Evolutionary conservation across 441 rosid genomes (phyloP).

Genomic region (Omphalea diandra): DNA sequence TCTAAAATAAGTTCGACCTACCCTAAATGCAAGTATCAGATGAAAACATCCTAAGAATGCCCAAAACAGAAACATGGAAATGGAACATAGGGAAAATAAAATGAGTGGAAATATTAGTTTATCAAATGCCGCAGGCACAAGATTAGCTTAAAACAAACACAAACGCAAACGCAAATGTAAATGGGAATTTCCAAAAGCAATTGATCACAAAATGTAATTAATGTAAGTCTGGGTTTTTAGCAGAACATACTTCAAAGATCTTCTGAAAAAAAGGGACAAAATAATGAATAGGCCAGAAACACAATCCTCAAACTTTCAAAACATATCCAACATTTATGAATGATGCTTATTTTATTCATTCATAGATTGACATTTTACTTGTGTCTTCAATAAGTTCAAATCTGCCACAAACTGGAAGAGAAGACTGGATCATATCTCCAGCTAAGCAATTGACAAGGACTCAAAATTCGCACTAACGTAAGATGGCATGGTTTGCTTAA

Average conservation of each 20-base stretch:
- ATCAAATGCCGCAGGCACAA: neutral
- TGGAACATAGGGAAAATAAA: neutral
- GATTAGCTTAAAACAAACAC: too few relatives aligned
- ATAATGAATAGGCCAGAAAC: neutral
- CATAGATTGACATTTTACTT: neutral
- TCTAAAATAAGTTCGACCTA: neutral
- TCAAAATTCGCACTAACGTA: neutral
- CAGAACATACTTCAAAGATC: neutral
- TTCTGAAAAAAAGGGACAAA: neutral
- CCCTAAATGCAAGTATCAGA: neutral
- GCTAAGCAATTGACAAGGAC: neutral
- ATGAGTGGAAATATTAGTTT: neutral
- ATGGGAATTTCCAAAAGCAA: neutral
- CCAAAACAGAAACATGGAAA: neutral
- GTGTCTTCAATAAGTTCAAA: neutral
- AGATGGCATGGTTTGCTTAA: too few relatives aligned
- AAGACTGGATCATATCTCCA: neutral
- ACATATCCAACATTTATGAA: neutral
- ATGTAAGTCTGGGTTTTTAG: neutral
- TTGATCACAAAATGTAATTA: neutral
- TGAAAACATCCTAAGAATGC: neutral
- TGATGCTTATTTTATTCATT: neutral
- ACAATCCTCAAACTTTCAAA: neutral
- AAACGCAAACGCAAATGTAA: neutral
- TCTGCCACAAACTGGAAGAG: neutral